These are phyloP conservation scores for Cryphonectria japonica DNA, from an alignment of 2,329 filamentous ascomycete genomes.

Conservation along the genomic window DNA sequence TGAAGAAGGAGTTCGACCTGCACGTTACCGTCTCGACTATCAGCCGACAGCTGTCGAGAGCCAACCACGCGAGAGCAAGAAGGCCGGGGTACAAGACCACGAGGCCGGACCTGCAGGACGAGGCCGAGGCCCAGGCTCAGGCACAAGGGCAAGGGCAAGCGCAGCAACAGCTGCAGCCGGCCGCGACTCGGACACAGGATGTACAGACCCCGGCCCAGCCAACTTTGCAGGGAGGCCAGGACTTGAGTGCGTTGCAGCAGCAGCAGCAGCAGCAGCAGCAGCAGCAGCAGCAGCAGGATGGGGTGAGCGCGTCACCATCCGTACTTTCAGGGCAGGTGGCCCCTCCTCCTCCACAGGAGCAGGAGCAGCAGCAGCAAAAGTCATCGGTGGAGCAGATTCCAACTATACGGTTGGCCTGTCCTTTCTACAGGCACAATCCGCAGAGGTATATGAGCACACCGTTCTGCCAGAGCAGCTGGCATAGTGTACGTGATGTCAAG, in stretches of 20 bases:
- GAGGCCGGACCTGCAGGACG: constrained; percentile 24
- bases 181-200: constrained; percentile 6
- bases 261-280: constrained; percentile 3
- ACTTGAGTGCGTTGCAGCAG: background rate
- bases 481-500: constrained; percentile 25
- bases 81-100: constrained; percentile 28
- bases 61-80: constrained; percentile 22
- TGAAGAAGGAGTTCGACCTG: constrained; percentile 27
- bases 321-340: background rate
- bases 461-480: constrained; percentile 26
- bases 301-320: background rate
- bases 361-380: constrained; percentile 4
- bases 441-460: constrained; percentile 20
- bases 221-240: background rate
- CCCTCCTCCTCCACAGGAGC: background rate
- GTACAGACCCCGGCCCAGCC: background rate
- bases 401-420: constrained; percentile 19
- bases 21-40: constrained; percentile 28
- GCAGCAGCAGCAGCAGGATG: background rate
- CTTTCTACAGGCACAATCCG: constrained; percentile 22
- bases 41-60: constrained; percentile 26
- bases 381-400: background rate
- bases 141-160: background rate
- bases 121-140: background rate
- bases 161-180: constrained; percentile 4